Evolutionary conservation across 345 rosid genomes (phyloP).

Genomic region (Toxicodendron radicans): DNA sequence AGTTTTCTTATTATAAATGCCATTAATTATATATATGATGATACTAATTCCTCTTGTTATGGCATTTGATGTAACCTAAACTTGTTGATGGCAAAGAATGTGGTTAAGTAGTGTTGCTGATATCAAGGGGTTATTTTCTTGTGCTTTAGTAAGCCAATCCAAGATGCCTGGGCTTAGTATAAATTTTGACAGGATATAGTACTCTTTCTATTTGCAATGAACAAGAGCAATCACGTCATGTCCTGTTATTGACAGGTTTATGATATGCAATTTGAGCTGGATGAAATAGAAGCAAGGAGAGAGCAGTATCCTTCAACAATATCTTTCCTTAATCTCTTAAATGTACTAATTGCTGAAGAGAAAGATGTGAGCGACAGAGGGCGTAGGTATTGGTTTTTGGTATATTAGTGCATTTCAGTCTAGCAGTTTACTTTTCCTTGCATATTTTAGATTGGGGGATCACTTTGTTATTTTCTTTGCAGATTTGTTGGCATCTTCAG

Average conservation of each 20-base stretch:
- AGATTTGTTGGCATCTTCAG: constrained; percentile 92
- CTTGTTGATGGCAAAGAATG: not conserved
- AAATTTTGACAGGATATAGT: not conserved
- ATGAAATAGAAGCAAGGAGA: constrained; percentile 95
- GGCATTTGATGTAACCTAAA: constrained; percentile 3
- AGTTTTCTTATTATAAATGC: not conserved
- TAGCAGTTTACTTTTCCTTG: constrained; percentile 18
- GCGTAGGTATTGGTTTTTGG: constrained; percentile 56
- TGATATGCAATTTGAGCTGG: constrained; percentile 96
- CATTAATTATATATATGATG: not conserved
- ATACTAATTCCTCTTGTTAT: not conserved
- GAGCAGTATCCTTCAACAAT: constrained; percentile 90
- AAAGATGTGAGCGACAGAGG: constrained; percentile 86
- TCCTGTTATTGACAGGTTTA: constrained; percentile 58
- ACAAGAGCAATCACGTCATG: constrained; percentile 2
- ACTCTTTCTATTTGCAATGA: not conserved
- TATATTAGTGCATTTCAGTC: constrained; percentile 7
- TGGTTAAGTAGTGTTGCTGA: not conserved
- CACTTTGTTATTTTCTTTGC: constrained; percentile 28
- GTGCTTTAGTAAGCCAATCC: not conserved
- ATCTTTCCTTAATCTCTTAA: constrained; percentile 84
- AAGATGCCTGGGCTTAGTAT: not conserved
- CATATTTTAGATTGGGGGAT: constrained; percentile 20
- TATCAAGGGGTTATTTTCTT: not conserved
- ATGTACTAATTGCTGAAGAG: constrained; percentile 85